Evolutionary conservation across 345 rosid species (phyloP), one percentile per base, ranked within the genome.

Genomic region (Aurinia saxatilis): DNA sequence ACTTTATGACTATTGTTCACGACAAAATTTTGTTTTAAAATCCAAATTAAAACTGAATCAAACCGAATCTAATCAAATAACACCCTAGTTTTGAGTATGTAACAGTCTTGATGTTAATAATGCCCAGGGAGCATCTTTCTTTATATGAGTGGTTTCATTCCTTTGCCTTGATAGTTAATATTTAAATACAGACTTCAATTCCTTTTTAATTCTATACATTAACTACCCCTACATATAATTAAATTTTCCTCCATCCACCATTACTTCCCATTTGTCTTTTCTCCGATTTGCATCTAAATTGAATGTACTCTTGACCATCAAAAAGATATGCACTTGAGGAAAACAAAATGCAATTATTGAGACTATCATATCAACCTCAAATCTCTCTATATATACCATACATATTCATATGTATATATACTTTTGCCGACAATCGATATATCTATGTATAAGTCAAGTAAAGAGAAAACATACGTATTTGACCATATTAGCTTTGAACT

Each of bases 361-460:
- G 25, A 71, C 23, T 40, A 10, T 39, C 39, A 12, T 39, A 42
- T n/a, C n/a, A n/a, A n/a, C n/a, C n/a, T n/a, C n/a, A n/a, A n/a
- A n/a, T n/a, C n/a, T n/a, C n/a, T n/a, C n/a, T n/a, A n/a, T 63
- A 59, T 27, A 5, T 4, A 55, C 66, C 14, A 46, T 21, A 9
- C 31, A 27, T n/a, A n/a, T 27, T 46, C 63, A 38, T 6, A 50
- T 30, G 34, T 33, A 14, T 50, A 29, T 12, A 41, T 70, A 23
- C 75, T 48, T 71, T 71, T 71, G 70, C 70, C 75, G 75, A 71
- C 75, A 50, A 10, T 62, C 41, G 7, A 25, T 46, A 33, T 42
- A 4, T 35, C 27, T 44, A 21, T 54, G 23, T 7, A 7, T 12
- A 40, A 18, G 29, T 5, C 38, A 21, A 35, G 39, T 33, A 10